phyloP scores from a whole-genome alignment of 2,329 filamentous ascomycete species.

The Diaporthe citriasiana region DNA sequence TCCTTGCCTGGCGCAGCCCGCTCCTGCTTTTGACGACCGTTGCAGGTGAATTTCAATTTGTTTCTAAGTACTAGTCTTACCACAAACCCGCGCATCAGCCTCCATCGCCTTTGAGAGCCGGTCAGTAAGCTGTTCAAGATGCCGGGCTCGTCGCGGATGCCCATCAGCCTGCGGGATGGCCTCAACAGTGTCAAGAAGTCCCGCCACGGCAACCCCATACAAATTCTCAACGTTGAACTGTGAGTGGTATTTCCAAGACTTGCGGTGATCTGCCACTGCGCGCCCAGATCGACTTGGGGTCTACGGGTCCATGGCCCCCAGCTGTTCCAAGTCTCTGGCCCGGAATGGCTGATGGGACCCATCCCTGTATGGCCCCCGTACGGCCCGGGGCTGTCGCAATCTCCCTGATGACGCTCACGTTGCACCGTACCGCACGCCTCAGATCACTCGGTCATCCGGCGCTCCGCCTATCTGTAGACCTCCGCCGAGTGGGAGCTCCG shows the following conservation, averaged over 20 bases:
- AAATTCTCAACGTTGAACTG: slow-evolving; percentile 77
- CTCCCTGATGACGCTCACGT: neutral
- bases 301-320: neutral
- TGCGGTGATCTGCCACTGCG: neutral
- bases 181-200: slow-evolving; percentile 73
- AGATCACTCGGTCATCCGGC: neutral
- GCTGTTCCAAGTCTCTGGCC: neutral
- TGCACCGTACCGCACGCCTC: neutral
- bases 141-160: slow-evolving; percentile 78
- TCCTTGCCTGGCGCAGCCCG: slow-evolving; percentile 14
- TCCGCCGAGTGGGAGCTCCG: neutral
- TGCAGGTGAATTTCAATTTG: neutral
- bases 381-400: neutral
- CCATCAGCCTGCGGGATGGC: slow-evolving; percentile 78
- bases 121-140: slow-evolving; percentile 53
- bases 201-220: slow-evolving; percentile 67
- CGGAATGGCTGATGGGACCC: slow-evolving; percentile 14
- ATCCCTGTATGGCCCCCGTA: slow-evolving; percentile 1
- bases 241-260: slow-evolving; percentile 58
- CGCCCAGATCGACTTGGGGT: neutral
- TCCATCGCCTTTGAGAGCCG: slow-evolving; percentile 3
- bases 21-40: neutral
- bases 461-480: neutral
- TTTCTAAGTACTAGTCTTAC: neutral
- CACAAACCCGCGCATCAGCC: neutral